Evolutionary conservation across 2,329 filamentous ascomycete species (phyloP), one percentile per base, ranked within the genome.

Genomic region (Basipetospora chlamydospora): DNA sequence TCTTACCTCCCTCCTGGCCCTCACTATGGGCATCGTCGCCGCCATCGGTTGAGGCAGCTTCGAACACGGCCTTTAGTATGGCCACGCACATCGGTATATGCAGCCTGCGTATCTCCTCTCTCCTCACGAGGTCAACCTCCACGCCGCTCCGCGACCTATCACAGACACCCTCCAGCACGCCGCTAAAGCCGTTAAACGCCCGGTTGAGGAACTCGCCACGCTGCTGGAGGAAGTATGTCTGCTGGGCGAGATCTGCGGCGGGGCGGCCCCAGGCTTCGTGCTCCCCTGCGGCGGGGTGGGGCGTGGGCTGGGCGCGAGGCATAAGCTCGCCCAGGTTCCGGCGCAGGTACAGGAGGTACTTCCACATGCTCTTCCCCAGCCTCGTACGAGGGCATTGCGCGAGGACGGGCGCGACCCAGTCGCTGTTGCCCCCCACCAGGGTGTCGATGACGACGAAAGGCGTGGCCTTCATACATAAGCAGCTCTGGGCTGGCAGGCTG

Each of bases 281-380:
- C n/a, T n/a, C n/a, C n/a, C n/a, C n/a, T n/a, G n/a, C n/a, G n/a
- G n/a, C n/a, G n/a, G n/a, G n/a, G n/a, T n/a, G n/a, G n/a, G n/a
- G n/a, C n/a, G n/a, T n/a, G n/a, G n/a, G n/a, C n/a, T n/a, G n/a
- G n/a, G n/a, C n/a, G n/a, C n/a, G n/a, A n/a, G n/a, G n/a, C n/a
- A n/a, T n/a, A n/a, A n/a, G n/a, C n/a, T n/a, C n/a, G 3, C 29
- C 23, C 25, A 41, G 25, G 8, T 41, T 39, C 10, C 39, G 34
- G 11, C 23, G 31, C 5, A 43, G 29, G n/a, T 41, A 41, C 16
- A 25, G 33, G 6, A 41, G 39, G 25, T 39, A 39, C 6, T 40
- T 26, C 38, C 38, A 43, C 16, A 41, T 23, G 10, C 38, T 39
- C 12, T 11, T 21, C n/a, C 26, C 34, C 6, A 15, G 17, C 2